Evolutionary conservation across 139 green algal genomes (phyloP).

Genomic region (Closterium sp.): DNA sequence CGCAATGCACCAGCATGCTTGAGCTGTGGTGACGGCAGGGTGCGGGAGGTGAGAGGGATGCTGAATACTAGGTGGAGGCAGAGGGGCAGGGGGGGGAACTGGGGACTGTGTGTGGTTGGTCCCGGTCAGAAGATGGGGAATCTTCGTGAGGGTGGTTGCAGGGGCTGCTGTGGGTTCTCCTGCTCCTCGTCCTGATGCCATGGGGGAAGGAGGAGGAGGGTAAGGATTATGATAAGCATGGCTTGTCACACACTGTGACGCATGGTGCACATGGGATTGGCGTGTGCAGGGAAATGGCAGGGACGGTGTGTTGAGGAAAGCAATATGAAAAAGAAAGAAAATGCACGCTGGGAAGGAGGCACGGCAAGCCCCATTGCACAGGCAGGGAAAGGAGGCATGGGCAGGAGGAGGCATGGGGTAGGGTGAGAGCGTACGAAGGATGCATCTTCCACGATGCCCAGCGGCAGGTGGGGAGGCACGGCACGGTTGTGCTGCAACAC

Average conservation of each 20-base stretch:
- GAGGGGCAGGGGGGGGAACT: not conserved
- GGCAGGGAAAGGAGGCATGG: not conserved
- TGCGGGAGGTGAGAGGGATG: not conserved
- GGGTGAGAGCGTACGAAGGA: not conserved
- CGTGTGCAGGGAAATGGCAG: too few species aligned
- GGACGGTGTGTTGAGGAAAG: too few species aligned
- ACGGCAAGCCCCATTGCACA: too few species aligned
- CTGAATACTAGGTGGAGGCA: not conserved
- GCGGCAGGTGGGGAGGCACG: not conserved
- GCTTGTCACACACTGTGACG: not conserved
- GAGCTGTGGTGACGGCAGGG: too few species aligned
- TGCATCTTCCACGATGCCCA: not conserved
- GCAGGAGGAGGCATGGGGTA: not conserved
- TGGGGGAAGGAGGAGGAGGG: not conserved
- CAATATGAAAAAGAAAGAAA: too few species aligned
- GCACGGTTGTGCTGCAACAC: constrained; percentile 28
- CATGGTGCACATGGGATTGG: too few species aligned
- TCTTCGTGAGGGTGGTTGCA: not conserved
- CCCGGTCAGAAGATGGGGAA: not conserved
- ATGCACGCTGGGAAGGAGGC: not conserved
- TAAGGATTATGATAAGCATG: not conserved
- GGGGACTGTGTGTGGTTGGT: not conserved
- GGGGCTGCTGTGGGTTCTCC: not conserved
- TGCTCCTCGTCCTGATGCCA: not conserved
- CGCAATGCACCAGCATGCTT: too few species aligned